Conservation (phyloP, 129 eudicot genomes). For the Helichrysum umbraculigerum region DNA sequence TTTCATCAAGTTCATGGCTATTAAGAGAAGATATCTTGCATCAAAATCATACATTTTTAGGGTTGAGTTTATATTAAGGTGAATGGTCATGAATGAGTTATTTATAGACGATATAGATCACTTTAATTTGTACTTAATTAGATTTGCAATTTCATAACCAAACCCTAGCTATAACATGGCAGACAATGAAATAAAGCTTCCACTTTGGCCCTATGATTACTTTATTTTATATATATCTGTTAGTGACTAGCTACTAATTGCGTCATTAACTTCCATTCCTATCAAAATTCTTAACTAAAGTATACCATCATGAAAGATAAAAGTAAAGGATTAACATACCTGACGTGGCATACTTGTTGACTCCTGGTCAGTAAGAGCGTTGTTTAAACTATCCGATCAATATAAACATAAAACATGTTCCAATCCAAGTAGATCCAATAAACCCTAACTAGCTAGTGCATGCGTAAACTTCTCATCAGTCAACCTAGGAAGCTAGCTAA, state of each 20-base stretch:
- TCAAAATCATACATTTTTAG: conserved; percentile 33
- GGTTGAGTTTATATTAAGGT: conserved; percentile 9
- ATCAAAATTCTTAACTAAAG: too few species aligned
- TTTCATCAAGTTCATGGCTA: conserved; percentile 35
- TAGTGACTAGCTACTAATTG: conserved; percentile 4
- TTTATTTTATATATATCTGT: not conserved
- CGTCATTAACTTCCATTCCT: not conserved
- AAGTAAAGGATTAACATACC: too few species aligned
- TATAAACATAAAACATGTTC: too few species aligned
- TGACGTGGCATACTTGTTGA: too few species aligned
- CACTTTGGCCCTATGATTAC: not conserved
- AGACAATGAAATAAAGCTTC: not conserved
- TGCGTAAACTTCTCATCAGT: too few species aligned
- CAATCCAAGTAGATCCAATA: too few species aligned
- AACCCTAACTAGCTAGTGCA: too few species aligned
- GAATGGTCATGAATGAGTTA: not conserved
- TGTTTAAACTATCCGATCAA: too few species aligned
- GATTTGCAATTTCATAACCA: not conserved
- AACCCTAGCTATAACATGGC: conserved; percentile 26
- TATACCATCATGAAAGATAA: too few species aligned
- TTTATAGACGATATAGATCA: conserved; percentile 18
- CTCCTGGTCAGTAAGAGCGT: too few species aligned
- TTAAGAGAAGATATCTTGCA: conserved; percentile 32
- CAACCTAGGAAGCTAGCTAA: too few species aligned
- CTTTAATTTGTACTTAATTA: not conserved